These are phyloP conservation scores for Clarireedia paspali DNA, from an alignment of 2,329 filamentous ascomycete genomes.

Conservation along the genomic window DNA sequence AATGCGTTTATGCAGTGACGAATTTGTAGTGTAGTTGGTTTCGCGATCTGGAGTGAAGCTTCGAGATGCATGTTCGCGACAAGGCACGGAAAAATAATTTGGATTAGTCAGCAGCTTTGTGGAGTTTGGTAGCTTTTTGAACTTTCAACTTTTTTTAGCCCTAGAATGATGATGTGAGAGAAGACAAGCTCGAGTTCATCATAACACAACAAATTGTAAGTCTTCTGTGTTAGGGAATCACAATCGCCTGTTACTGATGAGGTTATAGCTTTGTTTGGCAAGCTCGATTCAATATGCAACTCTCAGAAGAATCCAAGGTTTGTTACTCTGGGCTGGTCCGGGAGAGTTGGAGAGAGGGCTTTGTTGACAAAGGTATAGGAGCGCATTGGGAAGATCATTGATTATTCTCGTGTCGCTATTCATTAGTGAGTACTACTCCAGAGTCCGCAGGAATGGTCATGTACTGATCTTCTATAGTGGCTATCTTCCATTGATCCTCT, in stretches of 20 bases:
- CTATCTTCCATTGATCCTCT: slow-evolving; percentile 93
- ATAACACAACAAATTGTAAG: slow-evolving; percentile 4
- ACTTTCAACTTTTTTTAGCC: slow-evolving; percentile 14
- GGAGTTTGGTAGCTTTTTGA: background rate
- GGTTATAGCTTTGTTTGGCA: background rate
- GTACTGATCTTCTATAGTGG: slow-evolving; percentile 53
- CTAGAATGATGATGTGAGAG: background rate
- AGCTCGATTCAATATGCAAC: slow-evolving; percentile 32
- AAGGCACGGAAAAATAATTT: slow-evolving; percentile 9
- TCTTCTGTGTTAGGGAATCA: background rate
- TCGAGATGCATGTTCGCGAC: slow-evolving; percentile 11
- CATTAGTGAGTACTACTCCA: slow-evolving; percentile 68
- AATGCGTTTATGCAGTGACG: background rate
- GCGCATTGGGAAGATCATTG: slow-evolving; percentile 95
- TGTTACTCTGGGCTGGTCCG: slow-evolving; percentile 11
- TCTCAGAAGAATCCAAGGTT: slow-evolving; percentile 98
- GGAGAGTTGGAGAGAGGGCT: background rate
- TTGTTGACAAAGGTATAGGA: slow-evolving; percentile 51
- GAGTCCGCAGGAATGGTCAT: background rate
- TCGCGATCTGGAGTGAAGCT: background rate
- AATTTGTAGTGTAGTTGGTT: background rate
- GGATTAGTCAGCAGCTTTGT: slow-evolving; percentile 6
- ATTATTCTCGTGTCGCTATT: slow-evolving; percentile 84
- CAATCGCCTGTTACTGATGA: background rate
- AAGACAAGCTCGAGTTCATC: slow-evolving; percentile 1